These are phyloP conservation scores for Pisolithus albus DNA, from an alignment of 768 basidiomycete species.

Conservation along the genomic window DNA sequence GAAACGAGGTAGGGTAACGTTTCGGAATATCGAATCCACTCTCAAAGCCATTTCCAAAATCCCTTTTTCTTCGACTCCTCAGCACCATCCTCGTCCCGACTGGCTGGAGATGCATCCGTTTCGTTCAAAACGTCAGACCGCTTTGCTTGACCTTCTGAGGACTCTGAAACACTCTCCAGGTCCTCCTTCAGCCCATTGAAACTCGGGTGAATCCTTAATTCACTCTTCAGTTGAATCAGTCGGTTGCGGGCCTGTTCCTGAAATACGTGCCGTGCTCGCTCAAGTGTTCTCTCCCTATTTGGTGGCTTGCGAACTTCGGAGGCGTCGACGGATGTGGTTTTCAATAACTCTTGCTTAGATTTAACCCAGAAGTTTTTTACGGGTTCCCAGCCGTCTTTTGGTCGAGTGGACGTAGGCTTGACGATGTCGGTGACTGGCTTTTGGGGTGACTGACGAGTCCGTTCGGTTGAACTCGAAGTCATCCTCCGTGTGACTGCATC, in stretches of 20 bases:
- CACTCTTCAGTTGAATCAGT: neutral
- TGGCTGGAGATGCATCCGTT: neutral
- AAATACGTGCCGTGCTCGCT: neutral
- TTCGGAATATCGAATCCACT: neutral
- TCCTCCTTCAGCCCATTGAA: slow-evolving; percentile 18
- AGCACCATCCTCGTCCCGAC: neutral
- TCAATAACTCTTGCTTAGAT: neutral
- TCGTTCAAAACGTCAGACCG: neutral
- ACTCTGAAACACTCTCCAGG: slow-evolving; percentile 13
- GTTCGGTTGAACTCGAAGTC: neutral
- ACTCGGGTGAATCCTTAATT: neutral
- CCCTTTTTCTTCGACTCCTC: neutral
- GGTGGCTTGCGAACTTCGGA: neutral
- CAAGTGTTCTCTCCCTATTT: neutral
- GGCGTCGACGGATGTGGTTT: neutral
- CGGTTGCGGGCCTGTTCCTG: neutral
- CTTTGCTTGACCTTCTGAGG: neutral
- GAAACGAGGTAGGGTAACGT: neutral
- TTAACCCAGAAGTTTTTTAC: slow-evolving; percentile 14
- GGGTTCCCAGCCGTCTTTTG: slow-evolving; percentile 17
- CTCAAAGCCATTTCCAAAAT: slow-evolving; percentile 6
- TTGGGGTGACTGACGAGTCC: neutral
- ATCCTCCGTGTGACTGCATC: neutral
- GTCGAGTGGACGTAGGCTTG: neutral
- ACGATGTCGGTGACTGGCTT: neutral